phyloP scores from a whole-genome alignment of 352 stramenopile species.

The Vaucheria bursata region DNA sequence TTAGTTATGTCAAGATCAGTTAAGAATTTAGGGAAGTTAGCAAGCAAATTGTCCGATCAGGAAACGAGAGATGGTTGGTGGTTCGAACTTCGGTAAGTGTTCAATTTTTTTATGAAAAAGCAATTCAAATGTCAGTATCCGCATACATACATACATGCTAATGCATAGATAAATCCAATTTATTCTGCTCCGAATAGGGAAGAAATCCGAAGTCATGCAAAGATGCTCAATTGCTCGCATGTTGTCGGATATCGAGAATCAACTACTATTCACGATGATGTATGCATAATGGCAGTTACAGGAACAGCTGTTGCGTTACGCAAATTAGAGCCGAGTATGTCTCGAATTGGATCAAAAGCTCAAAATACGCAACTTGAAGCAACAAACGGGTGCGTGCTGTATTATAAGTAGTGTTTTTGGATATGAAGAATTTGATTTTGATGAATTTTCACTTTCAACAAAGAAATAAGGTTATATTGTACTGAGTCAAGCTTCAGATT shows the following conservation, averaged over 20 bases:
- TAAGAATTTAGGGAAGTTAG: slow-evolving; percentile 44
- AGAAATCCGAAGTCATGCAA: slow-evolving; percentile 89
- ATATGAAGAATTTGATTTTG: no score
- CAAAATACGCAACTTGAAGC: no score
- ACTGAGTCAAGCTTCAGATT: no score
- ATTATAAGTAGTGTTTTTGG: no score
- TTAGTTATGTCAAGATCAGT: slow-evolving; percentile 38
- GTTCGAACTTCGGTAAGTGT: slow-evolving; percentile 70
- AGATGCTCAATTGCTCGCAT: slow-evolving; percentile 86
- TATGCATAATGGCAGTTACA: slow-evolving; percentile 90
- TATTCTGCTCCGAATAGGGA: slow-evolving; percentile 63
- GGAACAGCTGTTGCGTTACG: slow-evolving; percentile 67
- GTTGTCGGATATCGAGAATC: slow-evolving; percentile 68
- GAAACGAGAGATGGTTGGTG: slow-evolving; percentile 96
- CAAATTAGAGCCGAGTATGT: neutral
- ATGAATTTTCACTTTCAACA: no score
- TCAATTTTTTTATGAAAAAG: no score
- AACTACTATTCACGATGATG: slow-evolving; percentile 49
- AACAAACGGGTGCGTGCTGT: no score
- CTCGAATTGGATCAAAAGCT: no score
- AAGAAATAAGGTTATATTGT: no score
- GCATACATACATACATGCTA: no score
- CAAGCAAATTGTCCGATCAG: slow-evolving; percentile 82
- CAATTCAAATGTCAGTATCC: no score
- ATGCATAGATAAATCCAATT: no score